Evolutionary conservation across 305 asterid species (phyloP), one percentile per base, ranked within the genome.

Genomic region (Plantago rigida): DNA sequence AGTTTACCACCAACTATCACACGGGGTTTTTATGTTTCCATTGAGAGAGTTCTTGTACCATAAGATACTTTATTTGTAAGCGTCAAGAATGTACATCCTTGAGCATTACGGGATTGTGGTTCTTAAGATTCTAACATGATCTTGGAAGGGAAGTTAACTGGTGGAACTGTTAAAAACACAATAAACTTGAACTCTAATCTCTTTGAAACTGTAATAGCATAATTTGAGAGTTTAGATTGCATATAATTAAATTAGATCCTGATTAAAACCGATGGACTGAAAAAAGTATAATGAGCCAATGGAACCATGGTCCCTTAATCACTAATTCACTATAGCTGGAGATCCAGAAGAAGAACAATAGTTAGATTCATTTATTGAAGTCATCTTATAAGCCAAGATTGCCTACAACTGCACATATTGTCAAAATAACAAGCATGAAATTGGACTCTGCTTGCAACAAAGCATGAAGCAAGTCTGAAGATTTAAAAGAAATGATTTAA

Each of bases 51-150:
- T 9, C 46, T 7, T 41, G 46, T 41, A 41, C 46, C 46, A 53
- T n/a, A 53, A 24, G 42, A 12, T 53, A 24, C 31, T 19, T 51
- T 22, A 17, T 9, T 51, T 1, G 5, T 49, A 49, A 6, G 13
- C 29, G 26, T 26, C 56, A 53, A 39, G 47, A 52, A 45, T 26
- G 41, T 34, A 62, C 12, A 69, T 13, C 58, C 15, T 12, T 44
- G 48, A 56, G 22, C 22, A 39, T 24, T 48, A 53, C 29, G 28
- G 59, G 26, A 36, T 41, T 49, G 17, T 28, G 54, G 47, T 47
- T 36, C 13, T 47, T 29, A 46, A 42, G 29, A 58, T 13, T 42
- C 52, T 24, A 17, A 13, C 46, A 14, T 13, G 12, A 51, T 51
- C 58, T 58, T 24, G 42, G 28, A 28, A 3, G 15, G 13, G 1